phyloP scores from a whole-genome alignment of 371 early-diverging fungal species.

The Circinella minor region DNA sequence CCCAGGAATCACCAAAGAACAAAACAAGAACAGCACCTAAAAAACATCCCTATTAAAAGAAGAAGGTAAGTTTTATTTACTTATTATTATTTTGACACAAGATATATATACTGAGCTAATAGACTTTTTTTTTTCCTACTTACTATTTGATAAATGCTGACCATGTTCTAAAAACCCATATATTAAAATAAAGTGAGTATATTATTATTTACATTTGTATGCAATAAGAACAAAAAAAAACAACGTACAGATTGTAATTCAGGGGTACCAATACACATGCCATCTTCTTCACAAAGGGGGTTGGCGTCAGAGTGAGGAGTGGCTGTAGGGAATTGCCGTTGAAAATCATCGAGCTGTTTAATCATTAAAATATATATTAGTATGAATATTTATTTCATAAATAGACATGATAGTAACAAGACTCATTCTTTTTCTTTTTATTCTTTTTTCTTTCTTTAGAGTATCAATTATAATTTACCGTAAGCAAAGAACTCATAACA shows the following conservation, averaged over 20 bases:
- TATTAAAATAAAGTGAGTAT: slow-evolving; percentile 1
- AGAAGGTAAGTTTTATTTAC: neutral
- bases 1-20: slow-evolving; percentile 20
- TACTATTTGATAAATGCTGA: slow-evolving; percentile 25
- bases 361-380: neutral
- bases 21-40: slow-evolving; percentile 22
- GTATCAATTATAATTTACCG: slow-evolving; percentile 5
- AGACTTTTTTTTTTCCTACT: neutral
- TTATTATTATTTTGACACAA: neutral
- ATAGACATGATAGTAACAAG: neutral
- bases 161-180: slow-evolving; percentile 20
- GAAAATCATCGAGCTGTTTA: slow-evolving; percentile 18
- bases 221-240: neutral
- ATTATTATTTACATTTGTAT: neutral
- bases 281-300: slow-evolving; percentile 10
- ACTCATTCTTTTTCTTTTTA: neutral
- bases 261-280: slow-evolving; percentile 22
- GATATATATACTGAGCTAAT: neutral
- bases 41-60: slow-evolving; percentile 17
- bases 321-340: slow-evolving; percentile 19
- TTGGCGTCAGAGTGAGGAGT: slow-evolving; percentile 18
- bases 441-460: too few relatives aligned
- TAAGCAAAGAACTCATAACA: slow-evolving; percentile 25
- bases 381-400: too few relatives aligned
- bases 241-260: slow-evolving; percentile 21